These are phyloP conservation scores for Podochytrium sp. DNA, from an alignment of 192 early-diverging fungal species.

Conservation along the genomic window DNA sequence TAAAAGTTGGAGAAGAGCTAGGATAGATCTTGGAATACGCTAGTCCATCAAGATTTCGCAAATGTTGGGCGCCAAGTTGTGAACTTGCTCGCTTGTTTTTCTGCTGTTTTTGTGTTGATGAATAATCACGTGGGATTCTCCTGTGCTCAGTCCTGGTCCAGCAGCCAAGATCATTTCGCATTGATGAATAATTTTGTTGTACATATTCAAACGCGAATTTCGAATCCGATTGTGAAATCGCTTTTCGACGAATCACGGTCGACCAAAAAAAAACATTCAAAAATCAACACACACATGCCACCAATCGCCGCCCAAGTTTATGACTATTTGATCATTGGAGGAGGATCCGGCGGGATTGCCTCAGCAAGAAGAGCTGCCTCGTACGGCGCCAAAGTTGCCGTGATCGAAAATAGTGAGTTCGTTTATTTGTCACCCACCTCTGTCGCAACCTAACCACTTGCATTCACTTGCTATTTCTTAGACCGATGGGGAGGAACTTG, in stretches of 20 bases:
- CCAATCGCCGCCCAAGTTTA: constrained; percentile 43
- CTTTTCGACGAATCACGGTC: too few species aligned
- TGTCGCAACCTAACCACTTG: neutral
- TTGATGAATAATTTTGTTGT: too few species aligned
- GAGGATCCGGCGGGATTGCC: constrained; percentile 87
- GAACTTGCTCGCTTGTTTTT: neutral
- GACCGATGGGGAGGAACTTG: constrained; percentile 72
- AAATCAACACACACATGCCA: neutral
- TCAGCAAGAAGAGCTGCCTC: constrained; percentile 90
- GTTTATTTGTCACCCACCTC: neutral
- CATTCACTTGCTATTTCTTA: neutral
- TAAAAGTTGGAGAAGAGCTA: too few species aligned
- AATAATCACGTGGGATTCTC: too few species aligned
- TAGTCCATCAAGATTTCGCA: constrained; percentile 34
- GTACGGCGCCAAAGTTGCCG: constrained; percentile 88
- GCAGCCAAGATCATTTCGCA: too few species aligned
- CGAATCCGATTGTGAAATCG: too few species aligned
- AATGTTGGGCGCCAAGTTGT: constrained; percentile 32
- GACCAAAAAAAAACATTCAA: neutral
- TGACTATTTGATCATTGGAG: constrained; percentile 97
- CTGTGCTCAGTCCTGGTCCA: too few species aligned
- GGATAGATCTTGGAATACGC: constrained; percentile 44
- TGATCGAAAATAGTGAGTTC: constrained; percentile 70
- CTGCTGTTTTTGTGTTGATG: too few species aligned
- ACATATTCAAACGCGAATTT: too few species aligned